Evolutionary conservation across 2,329 filamentous ascomycete species (phyloP).

Genomic region (Phoma sp.): DNA sequence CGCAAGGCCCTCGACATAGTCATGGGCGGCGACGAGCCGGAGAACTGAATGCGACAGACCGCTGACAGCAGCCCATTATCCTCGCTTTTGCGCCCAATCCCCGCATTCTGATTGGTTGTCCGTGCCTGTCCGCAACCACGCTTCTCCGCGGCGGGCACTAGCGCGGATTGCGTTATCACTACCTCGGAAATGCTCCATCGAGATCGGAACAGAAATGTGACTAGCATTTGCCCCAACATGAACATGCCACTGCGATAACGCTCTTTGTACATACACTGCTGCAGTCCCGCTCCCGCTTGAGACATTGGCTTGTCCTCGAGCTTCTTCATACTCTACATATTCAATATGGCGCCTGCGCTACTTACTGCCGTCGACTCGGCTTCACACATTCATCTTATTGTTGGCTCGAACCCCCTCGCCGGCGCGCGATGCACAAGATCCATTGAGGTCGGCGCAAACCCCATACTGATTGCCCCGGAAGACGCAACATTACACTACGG

Average conservation of each 20-base stretch:
- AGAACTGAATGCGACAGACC: constrained; percentile 23
- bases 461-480: constrained; percentile 77
- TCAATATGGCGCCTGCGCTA: constrained; percentile 60
- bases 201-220: constrained; percentile 18
- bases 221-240: constrained; percentile 11
- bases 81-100: not conserved
- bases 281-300: constrained; percentile 3
- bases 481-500: constrained; percentile 65
- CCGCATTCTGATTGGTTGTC: constrained; percentile 8
- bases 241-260: constrained; percentile 5
- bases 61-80: constrained; percentile 2
- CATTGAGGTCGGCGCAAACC: constrained; percentile 78
- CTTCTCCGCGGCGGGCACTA: constrained; percentile 11
- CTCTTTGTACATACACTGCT: constrained; percentile 1
- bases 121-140: not conserved
- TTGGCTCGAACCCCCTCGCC: constrained; percentile 88
- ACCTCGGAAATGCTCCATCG: constrained; percentile 15
- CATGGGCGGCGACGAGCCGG: constrained; percentile 67
- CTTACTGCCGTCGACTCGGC: constrained; percentile 75
- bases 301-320: constrained; percentile 17
- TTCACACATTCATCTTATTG: constrained; percentile 78
- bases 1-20: constrained; percentile 76
- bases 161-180: constrained; percentile 16
- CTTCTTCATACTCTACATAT: not conserved
- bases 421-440: constrained; percentile 81